Percentiles rank a stretch among this genome's conserved stretches.
Evolutionary conservation across 768 basidiomycete species (phyloP).

Genomic region (Tulasnella sp.): DNA sequence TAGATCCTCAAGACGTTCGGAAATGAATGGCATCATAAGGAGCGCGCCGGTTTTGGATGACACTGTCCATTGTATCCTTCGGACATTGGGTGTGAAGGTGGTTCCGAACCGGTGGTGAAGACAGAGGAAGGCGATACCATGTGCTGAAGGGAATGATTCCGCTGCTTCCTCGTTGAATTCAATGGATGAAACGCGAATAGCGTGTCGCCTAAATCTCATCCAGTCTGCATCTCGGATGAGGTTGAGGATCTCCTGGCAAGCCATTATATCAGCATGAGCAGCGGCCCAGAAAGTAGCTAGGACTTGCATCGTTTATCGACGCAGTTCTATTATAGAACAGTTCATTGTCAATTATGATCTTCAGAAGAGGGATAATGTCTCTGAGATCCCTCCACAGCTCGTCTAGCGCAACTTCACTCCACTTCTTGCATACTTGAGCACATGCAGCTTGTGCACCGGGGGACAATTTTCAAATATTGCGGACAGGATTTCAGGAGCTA

Average conservation of each 20-base stretch:
- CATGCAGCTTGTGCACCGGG: neutral
- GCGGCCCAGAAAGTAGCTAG: neutral
- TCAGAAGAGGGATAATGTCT: neutral
- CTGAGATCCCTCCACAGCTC: neutral
- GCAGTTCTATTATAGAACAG: neutral
- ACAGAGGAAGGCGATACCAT: neutral
- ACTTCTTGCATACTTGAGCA: neutral
- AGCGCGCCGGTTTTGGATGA: neutral
- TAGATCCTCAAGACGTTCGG: neutral
- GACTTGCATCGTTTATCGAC: neutral
- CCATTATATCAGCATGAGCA: neutral
- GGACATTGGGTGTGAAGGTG: neutral
- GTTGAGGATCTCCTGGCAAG: neutral
- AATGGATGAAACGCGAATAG: neutral
- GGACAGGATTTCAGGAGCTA: neutral
- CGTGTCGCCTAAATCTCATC: neutral
- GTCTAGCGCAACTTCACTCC: neutral
- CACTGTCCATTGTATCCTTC: neutral
- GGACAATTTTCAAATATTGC: neutral
- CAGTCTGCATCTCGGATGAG: neutral
- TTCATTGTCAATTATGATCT: neutral
- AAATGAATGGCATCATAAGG: neutral
- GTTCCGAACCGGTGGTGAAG: neutral
- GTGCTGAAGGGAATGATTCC: neutral
- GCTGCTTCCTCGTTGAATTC: neutral